Evolutionary conservation across 2,329 filamentous ascomycete species (phyloP), one percentile per base, ranked within the genome.

Genomic region (Aureobasidium sp.): DNA sequence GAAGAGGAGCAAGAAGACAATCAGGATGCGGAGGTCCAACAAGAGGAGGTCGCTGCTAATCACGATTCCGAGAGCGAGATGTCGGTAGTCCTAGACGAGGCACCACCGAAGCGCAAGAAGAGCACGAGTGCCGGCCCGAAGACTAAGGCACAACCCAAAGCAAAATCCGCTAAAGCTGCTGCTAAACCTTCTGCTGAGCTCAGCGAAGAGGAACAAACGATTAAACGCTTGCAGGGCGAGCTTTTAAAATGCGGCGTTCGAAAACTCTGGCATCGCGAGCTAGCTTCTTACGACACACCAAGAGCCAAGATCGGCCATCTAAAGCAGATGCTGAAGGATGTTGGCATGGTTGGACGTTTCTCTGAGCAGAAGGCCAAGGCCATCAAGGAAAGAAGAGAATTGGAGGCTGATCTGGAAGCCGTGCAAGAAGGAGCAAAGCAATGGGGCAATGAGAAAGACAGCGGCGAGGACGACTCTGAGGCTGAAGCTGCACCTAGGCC

Each of bases 181-280:
- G 73, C 71, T 42, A 68, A 71, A 37, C 47, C 71, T 1, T 30
- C 70, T 11, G 34, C 70, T 11, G 34, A 37, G 34, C 34, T 37
- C 34, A 37, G 11, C 34, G 34, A 37, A 37, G 34, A 37, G 34
- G 34, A 37, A 5, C 34, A 37, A 37, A 37, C 34, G 72, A 88
- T 97, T 71, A 97, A 96, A 74, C 88, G 86, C 53, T 79, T 97
- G 3, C 93, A 97, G 75, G 84, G 86, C 9, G 91, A 93, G 74
- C 82, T 99, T 7, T 77, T 87, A 49, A 96, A 97, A 74, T 99
- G 93, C 69, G 93, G 93, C 34, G 85, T 97, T 61, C 88, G 91
- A 59, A 97, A 97, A 72, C 83, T 97, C 64, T 99, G 94, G 93
- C 84, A 83, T 54, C 86, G 88, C 65, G 91, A 97, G 74, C 81